Evolutionary conservation across 257 asterid species (phyloP).

Genomic region (Petunia secreta): DNA sequence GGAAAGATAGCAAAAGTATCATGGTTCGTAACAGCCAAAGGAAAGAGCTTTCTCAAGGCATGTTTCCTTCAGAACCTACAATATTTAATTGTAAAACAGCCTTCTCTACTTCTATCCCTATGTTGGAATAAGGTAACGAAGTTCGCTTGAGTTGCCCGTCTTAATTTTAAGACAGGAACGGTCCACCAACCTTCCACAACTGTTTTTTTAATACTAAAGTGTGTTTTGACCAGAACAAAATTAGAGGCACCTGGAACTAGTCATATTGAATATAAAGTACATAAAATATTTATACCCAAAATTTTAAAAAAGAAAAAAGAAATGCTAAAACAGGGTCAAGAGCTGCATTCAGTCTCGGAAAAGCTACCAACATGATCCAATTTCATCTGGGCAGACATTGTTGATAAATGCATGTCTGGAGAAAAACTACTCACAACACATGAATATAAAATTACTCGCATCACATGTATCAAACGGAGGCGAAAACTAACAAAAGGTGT

Average conservation of each 20-base stretch:
- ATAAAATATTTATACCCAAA: not conserved
- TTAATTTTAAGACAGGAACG: not conserved
- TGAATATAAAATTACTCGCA: not conserved
- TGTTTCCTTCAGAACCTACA: not conserved
- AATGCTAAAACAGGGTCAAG: not conserved
- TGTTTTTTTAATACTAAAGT: not conserved
- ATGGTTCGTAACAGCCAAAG: not conserved
- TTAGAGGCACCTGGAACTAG: not conserved
- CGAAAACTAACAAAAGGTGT: not conserved
- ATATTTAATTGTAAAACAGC: not conserved
- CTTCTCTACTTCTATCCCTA: too few relatives aligned
- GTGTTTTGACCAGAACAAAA: not conserved
- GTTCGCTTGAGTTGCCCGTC: too few relatives aligned
- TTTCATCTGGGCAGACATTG: not conserved
- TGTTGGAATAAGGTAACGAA: too few relatives aligned
- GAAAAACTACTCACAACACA: not conserved
- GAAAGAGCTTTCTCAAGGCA: not conserved
- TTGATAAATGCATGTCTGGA: not conserved
- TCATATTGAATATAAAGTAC: not conserved
- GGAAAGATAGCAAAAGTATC: not conserved
- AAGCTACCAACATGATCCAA: conserved; percentile 15
- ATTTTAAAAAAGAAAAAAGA: not conserved
- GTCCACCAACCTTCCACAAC: conserved; percentile 4
- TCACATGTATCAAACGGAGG: not conserved
- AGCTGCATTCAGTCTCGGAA: not conserved